Evolutionary conservation across 305 asterid genomes (phyloP).

Genomic region (Vinca major): DNA sequence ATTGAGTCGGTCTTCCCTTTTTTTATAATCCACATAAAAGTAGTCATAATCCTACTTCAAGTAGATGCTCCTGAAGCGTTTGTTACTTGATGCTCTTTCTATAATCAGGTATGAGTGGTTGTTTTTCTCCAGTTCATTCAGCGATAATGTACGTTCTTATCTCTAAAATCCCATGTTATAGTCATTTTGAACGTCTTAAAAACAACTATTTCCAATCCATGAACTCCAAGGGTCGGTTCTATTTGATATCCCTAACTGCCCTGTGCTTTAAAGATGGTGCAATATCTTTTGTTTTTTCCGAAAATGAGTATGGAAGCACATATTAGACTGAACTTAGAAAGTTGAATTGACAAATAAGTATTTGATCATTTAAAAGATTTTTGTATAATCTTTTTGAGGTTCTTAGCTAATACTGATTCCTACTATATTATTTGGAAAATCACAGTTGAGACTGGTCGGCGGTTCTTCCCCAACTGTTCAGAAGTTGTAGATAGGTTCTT

Average conservation of each 20-base stretch:
- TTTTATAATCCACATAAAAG: not conserved
- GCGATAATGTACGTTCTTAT: not conserved
- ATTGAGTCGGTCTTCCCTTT: not conserved
- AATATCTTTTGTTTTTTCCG: too few relatives aligned
- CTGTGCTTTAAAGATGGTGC: too few relatives aligned
- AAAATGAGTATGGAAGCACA: too few relatives aligned
- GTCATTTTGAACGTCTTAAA: not conserved
- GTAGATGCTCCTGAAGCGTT: not conserved
- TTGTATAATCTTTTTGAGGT: not conserved
- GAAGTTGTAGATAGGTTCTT: constrained; percentile 60
- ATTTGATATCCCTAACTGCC: too few relatives aligned
- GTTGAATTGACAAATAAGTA: not conserved
- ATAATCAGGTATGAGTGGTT: not conserved
- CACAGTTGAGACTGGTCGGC: constrained; percentile 70
- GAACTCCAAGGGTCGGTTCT: too few relatives aligned
- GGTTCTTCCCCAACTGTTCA: constrained; percentile 80
- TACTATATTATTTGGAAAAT: not conserved
- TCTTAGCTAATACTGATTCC: not conserved
- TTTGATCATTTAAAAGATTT: not conserved
- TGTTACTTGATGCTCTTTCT: not conserved
- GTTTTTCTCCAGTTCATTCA: too few relatives aligned
- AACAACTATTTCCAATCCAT: not conserved
- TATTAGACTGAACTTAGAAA: not conserved
- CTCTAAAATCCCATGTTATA: not conserved
- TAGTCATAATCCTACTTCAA: not conserved